Percentiles rank a stretch among this genome's conserved stretches.
These are phyloP conservation scores for Volvox africanus DNA, from an alignment of 139 green algal genomes.

Conservation along the genomic window DNA sequence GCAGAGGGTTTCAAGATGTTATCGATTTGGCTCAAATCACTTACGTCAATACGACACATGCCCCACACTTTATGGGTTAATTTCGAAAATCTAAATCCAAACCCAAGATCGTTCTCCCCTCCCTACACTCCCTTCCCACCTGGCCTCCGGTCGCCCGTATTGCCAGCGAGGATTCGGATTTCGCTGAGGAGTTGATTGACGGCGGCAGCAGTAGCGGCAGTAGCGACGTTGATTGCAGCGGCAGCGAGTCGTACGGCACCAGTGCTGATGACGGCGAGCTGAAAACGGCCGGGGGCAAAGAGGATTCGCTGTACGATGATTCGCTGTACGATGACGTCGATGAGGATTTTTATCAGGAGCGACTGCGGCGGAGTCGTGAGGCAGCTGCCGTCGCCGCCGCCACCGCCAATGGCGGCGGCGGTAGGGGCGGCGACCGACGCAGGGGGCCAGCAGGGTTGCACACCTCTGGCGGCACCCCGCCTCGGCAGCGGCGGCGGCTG, in stretches of 20 bases:
- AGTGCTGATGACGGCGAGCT: neutral
- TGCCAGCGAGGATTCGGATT: neutral
- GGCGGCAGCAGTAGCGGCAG: neutral
- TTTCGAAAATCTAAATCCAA: too few relatives aligned
- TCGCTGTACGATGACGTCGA: conserved; percentile 51
- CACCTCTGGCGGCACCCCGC: too few relatives aligned
- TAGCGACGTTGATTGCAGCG: neutral
- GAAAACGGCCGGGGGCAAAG: neutral
- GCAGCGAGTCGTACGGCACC: neutral
- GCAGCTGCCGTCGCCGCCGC: neutral
- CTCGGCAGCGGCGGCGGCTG: neutral
- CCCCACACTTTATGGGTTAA: too few relatives aligned
- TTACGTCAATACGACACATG: too few relatives aligned
- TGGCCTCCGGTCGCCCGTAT: neutral
- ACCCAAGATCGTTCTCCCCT: neutral
- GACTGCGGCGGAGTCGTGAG: neutral
- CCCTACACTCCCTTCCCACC: neutral
- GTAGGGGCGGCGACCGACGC: neutral
- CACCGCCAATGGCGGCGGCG: too few relatives aligned
- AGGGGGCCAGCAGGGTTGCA: neutral
- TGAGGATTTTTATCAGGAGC: conserved; percentile 41
- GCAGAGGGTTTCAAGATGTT: too few relatives aligned
- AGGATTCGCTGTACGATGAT: neutral
- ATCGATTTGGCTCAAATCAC: too few relatives aligned
- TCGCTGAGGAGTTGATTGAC: neutral